Evolutionary conservation across 129 eudicot genomes (phyloP), one percentile per base, ranked within the genome.

Genomic region (Glebionis coronaria): DNA sequence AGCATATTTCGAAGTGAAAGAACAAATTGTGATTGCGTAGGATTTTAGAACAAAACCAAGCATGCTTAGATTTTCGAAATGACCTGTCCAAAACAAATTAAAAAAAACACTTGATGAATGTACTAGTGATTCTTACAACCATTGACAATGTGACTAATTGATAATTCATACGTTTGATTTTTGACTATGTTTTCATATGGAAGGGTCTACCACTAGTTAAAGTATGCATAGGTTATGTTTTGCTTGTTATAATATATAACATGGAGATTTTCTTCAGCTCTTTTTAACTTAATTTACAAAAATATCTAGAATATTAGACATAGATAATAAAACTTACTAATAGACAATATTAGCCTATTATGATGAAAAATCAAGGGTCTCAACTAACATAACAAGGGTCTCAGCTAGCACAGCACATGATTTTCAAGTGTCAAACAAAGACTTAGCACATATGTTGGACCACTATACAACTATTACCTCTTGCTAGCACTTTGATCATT

Each of bases 11-110:
- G 42, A 64, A 45, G 50, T 64, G 12, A 59, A 13, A 3, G 27
- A n/a, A n/a, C n/a, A n/a, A n/a, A n/a, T n/a, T n/a, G n/a, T n/a
- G n/a, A n/a, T n/a, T n/a, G n/a, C n/a, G n/a, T n/a, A n/a, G n/a
- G n/a, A n/a, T n/a, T n/a, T n/a, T n/a, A n/a, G n/a, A n/a, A n/a
- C n/a, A 21, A 54, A 31, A n/a, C n/a, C 5, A 21, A 21, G 55
- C 68, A 63, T 44, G 35, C 19, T 63, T 42, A 20, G 68, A 38
- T 38, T 19, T 13, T 23, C n/a, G 19, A 64, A 65, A 57, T 65
- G 25, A 9, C 14, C n/a, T 46, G 3, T 65, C 18, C 20, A 11
- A 63, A 19, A 14, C 8, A 44, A 63, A 12, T 9, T 25, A 7
- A 47, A 25, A 27, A 9, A 29, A 20, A 25, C 28, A 7, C 53